Percentiles rank a stretch among this genome's conserved stretches.
Evolutionary conservation across 192 early-diverging fungal species (phyloP).

Genomic region (Chytriomyces sp.): DNA sequence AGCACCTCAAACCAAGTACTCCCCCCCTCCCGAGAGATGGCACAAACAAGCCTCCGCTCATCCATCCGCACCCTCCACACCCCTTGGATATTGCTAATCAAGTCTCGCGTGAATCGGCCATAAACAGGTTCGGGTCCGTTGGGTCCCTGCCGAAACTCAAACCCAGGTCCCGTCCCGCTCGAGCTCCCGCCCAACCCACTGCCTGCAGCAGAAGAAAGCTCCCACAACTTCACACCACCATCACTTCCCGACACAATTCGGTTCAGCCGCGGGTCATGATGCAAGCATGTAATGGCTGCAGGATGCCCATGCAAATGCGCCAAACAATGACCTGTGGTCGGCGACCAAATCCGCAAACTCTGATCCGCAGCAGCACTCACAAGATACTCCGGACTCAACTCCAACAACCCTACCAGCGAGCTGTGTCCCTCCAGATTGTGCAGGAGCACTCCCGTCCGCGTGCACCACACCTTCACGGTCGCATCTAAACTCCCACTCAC

Average conservation of each 20-base stretch:
- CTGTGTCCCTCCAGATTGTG: conserved; percentile 83
- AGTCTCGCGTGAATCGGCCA: conserved; percentile 80
- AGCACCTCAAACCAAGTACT: conserved; percentile 82
- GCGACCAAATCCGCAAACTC: conserved; percentile 92
- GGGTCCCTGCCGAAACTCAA: conserved; percentile 46
- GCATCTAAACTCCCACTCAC: conserved; percentile 96
- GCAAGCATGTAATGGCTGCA: conserved; percentile 97
- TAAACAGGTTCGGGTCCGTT: conserved; percentile 49
- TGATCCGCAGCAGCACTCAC: conserved; percentile 96
- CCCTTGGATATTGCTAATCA: conserved; percentile 76
- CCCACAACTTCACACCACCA: conserved; percentile 95
- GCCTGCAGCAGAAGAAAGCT: conserved; percentile 72
- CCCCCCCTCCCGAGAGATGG: conserved; percentile 56
- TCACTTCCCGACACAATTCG: conserved; percentile 92
- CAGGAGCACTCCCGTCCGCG: conserved; percentile 74
- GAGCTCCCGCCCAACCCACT: conserved; percentile 12
- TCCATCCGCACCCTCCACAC: conserved; percentile 98
- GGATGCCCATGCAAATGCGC: conserved; percentile 72
- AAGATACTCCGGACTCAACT: conserved; percentile 79
- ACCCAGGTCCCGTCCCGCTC: conserved; percentile 10
- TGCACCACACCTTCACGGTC: conserved; percentile 90
- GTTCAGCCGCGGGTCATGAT: conserved; percentile 86
- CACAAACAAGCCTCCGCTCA: conserved; percentile 71
- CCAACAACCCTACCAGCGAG: conserved; percentile 92
- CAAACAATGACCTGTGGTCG: conserved; percentile 63